These are phyloP conservation scores for Candida palmyrensis DNA, from an alignment of 805 yeast genomes.

Conservation along the genomic window DNA sequence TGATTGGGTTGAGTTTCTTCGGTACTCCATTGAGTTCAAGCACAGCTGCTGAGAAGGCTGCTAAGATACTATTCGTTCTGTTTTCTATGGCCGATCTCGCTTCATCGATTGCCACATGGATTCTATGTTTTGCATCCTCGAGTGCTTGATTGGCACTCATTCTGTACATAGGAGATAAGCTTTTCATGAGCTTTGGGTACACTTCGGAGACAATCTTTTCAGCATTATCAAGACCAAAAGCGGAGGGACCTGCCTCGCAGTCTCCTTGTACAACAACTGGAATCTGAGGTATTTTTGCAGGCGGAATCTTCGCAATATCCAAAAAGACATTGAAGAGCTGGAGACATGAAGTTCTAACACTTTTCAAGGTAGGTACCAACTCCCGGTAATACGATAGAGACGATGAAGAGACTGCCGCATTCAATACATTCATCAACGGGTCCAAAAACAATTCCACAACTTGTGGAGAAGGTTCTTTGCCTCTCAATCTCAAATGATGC, in stretches of 20 bases:
- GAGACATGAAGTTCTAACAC: constrained; percentile 82
- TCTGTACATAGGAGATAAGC: constrained; percentile 63
- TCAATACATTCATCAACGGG: constrained; percentile 32
- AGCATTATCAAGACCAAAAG: constrained; percentile 78
- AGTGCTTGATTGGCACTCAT: constrained; percentile 66
- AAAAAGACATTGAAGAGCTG: constrained; percentile 75
- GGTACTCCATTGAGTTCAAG: constrained; percentile 69
- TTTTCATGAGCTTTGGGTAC: constrained; percentile 58
- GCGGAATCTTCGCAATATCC: constrained; percentile 69
- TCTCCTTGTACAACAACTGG: constrained; percentile 95
- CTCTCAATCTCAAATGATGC: constrained; percentile 16
- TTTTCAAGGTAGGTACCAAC: constrained; percentile 77
- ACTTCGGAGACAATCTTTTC: constrained; percentile 60
- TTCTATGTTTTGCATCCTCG: constrained; percentile 73
- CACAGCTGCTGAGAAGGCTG: constrained; percentile 74
- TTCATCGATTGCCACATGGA: constrained; percentile 60
- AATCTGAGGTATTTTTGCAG: constrained; percentile 68
- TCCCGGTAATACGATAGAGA: constrained; percentile 65
- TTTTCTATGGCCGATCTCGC: constrained; percentile 49
- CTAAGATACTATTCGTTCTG: constrained; percentile 56
- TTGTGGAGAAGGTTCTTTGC: too few relatives aligned
- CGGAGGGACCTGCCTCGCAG: constrained; percentile 88
- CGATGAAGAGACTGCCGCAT: too few relatives aligned
- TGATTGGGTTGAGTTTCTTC: constrained; percentile 79
- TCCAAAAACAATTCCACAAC: constrained; percentile 13